phyloP scores from a whole-genome alignment of 768 basidiomycete genomes.

The Hygrocybe punicea region DNA sequence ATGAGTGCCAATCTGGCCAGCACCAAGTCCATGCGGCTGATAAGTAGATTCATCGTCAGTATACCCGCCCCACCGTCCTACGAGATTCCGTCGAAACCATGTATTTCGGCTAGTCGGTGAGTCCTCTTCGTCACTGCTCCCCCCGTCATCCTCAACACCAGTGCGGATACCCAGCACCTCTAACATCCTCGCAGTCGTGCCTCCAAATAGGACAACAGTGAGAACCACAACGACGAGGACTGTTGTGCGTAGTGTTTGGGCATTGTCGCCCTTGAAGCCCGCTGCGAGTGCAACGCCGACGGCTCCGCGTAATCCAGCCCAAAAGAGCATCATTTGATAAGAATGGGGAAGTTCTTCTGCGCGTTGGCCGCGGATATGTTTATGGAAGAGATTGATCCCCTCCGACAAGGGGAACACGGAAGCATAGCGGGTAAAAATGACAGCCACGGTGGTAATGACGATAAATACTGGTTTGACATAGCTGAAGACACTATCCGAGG shows the following conservation, averaged over 20 bases:
- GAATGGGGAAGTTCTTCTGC: conserved; percentile 92
- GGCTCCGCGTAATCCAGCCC: conserved; percentile 95
- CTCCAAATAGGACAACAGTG: conserved; percentile 92
- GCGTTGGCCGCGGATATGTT: conserved; percentile 79
- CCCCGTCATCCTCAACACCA: conserved; percentile 91
- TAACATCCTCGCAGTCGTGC: conserved; percentile 95
- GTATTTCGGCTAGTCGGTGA: conserved; percentile 26
- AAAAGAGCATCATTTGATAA: conserved; percentile 99
- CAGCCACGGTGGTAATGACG: conserved; percentile 83
- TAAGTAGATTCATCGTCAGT: conserved; percentile 44
- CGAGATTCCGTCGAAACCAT: conserved; percentile 37
- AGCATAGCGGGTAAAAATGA: conserved; percentile 91
- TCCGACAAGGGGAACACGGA: conserved; percentile 96
- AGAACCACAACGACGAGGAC: conserved; percentile 94
- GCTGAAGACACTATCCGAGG: conserved; percentile 68
- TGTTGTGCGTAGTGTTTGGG: conserved; percentile 85
- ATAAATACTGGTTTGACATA: conserved; percentile 97
- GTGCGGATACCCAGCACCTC: conserved; percentile 95
- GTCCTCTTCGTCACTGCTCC: conserved; percentile 53
- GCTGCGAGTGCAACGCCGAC: conserved; percentile 97
- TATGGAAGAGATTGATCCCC: conserved; percentile 88
- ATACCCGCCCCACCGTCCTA: conserved; percentile 44
- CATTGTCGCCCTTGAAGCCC: conserved; percentile 92
- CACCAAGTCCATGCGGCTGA: conserved; percentile 25
- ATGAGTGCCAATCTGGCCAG: conserved; percentile 52